Base-by-base conservation (phyloP, 129 eudicot genomes). In the Pulicaria dysenterica region DNA sequence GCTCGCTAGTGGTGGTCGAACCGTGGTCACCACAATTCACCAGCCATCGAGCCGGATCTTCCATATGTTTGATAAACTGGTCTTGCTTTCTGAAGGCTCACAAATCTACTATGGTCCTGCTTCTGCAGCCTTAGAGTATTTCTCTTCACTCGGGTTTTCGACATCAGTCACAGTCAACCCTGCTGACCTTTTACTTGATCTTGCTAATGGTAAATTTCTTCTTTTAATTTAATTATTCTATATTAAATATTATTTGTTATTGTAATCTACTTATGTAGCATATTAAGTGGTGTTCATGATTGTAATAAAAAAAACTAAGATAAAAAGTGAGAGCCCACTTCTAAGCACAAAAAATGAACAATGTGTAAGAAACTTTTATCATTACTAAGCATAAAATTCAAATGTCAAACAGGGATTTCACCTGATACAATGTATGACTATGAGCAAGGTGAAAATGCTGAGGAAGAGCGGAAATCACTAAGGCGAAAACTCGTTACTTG, bases 21-120 rank as follows among this genome's bases (percentile, higher is more conserved):
- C 96, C 0, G 91, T 94, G 41, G 70, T 94, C 50, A 94, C 98
- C 58, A 94, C 98, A 12, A 94, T 94, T 81, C 98, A 95, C 79
- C 99, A 95, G 75, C 99, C 99, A 7, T 95, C 99, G 8, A 90
- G 97, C 83, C 85, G 97, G 67, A 94, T 95, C 19, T 95, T 88
- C 85, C 91, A 90, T 60, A 90, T 95, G 97, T 95, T 95, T 54
- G 89, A 90, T 67, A 95, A 88, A 80, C 84, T 95, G 31, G 73
- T 95, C 14, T 77, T 95, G 83, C 85, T 95, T 40, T 88, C 96
- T 8, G 99, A 88, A 75, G 99, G 99, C 56, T 84, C 89, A 64
- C 99, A 96, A 34, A 86, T 94, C 59, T 94, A 94, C 84, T 95
- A 86, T 55, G 99, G 99, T 36, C 86, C 83, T 45, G 91, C 88